Base-by-base conservation (phyloP, 192 early-diverging fungal genomes). In the Rhizoclosmatium globosum region DNA sequence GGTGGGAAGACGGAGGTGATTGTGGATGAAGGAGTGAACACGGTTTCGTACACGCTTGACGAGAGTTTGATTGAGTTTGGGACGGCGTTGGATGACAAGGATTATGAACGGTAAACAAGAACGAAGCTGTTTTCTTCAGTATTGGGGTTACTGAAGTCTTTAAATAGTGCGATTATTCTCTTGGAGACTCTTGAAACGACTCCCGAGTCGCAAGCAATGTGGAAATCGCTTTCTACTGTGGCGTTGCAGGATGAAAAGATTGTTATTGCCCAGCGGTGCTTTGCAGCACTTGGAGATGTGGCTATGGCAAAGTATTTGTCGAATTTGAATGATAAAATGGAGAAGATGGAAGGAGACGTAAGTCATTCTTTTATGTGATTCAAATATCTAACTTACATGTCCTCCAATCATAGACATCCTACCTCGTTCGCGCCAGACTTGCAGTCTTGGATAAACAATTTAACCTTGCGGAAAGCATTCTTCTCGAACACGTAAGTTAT, bases 11-110 rank as follows among this genome's bases (percentile, higher is more conserved):
- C 90, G 3, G 88, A 89, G 66, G 89, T 92, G 46, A 87, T 92
- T 70, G 90, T 91, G 0, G 90, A 92, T 71, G 90, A 92, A 75
- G 90, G 90, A 42, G 87, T 92, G 3, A 91, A 91, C 64, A 92
- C 88, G 3, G 90, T 91, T 13, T 89, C 89, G 0, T 92, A 92
- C 72, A 91, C 90, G 3, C 83, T 92, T 13, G 90, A 92, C 74
- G 90, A 92, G 74, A 87, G 89, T 38, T 71, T 92, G 78, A 92
- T 92, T 69, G 90, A 92, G 83, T 92, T 92, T 81, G 90, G 90
- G 3, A 86, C 87, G 4, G 89, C 89, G 19, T 62, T 92, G 58
- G 90, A 92, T 61, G 90, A 92, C 72, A 86, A 87, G 64, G 89
- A 92, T 72, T 91, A 87, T 81, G 90, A 91, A 45, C 73, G 88